Evolutionary conservation across 495 filamentous ascomycete species (phyloP), one percentile per base, ranked within the genome.

Genomic region (Trichocladium antarcticum): DNA sequence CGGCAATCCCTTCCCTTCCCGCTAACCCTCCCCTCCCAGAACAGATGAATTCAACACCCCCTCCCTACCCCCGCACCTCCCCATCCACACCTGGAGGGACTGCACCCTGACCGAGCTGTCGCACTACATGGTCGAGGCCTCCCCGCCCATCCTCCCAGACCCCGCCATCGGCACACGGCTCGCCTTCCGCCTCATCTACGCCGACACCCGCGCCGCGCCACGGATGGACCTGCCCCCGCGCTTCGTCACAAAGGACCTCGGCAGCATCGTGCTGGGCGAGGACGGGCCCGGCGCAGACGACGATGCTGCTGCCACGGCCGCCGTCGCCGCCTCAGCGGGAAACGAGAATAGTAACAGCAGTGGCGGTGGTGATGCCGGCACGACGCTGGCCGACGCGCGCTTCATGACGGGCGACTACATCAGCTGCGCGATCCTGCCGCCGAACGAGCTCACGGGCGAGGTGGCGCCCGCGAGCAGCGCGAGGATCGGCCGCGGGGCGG

Each of bases 351-450:
- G 22, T 0, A 47, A 31, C 15, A 46, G 37, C 0, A 17, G 17
- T 3, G 10, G 31, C 31, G 31, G 11, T 32, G 10, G 12, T 14
- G 39, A 45, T 20, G 56, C 59, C 29, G n/a, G 73, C 9, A 89
- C 82, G 67, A 85, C 84, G 37, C 66, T 96, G 35, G 67, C 68
- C 39, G 87, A 93, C 37, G 79, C 75, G 29, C 72, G 78, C 21
- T 95, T 95, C 56, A 82, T 96, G 24, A 81, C 89, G 50, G 92
- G 90, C 0, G 90, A 95, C 67, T 95, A 82, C 60, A 74, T 97
- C 19, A 79, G 80, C 47, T 87, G 83, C 60, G 84, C 86, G 2
- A 81, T 97, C 39, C 65, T 88, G 19, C 80, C 84, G 37, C 87
- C 90, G 14, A 64, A 50, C 22, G 81, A 59, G 68, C 74, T 54